phyloP scores from a whole-genome alignment of 495 filamentous ascomycete species.

The Aspergillus heteromorphus region DNA sequence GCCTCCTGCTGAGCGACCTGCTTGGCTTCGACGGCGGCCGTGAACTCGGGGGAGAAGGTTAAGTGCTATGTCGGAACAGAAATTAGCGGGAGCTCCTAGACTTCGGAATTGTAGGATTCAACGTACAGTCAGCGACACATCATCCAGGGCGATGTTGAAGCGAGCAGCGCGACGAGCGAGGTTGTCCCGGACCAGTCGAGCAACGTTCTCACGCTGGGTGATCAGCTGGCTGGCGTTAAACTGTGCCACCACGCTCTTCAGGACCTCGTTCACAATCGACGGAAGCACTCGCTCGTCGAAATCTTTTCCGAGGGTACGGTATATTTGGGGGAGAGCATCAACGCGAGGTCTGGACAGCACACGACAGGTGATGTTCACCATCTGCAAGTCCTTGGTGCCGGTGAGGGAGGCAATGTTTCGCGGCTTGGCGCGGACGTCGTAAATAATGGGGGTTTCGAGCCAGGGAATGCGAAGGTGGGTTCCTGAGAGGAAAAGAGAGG shows the following conservation, averaged over 20 bases:
- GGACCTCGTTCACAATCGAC: constrained; percentile 96
- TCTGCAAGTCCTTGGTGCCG: constrained; percentile 98
- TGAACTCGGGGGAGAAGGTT: constrained; percentile 99
- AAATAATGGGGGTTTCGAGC: constrained; percentile 94
- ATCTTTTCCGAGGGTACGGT: constrained; percentile 89
- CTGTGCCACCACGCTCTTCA: constrained; percentile 98
- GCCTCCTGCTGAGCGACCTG: constrained; percentile 99
- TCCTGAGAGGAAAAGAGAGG: constrained; percentile 47
- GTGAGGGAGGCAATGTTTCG: constrained; percentile 95
- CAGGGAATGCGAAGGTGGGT: constrained; percentile 92
- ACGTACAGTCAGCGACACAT: constrained; percentile 92
- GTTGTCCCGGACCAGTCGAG: constrained; percentile 85
- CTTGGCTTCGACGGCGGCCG: constrained; percentile 96
- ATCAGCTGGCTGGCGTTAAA: constrained; percentile 99
- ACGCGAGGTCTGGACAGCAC: constrained; percentile 88
- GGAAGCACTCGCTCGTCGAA: constrained; percentile 96
- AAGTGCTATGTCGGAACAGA: constrained; percentile 67
- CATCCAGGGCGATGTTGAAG: constrained; percentile 96
- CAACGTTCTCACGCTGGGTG: constrained; percentile 96
- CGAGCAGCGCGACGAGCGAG: constrained; percentile 82
- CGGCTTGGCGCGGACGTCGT: constrained; percentile 96
- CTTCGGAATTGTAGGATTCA: background rate
- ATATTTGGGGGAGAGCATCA: constrained; percentile 88
- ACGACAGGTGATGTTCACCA: constrained; percentile 99
- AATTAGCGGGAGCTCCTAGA: constrained; percentile 11